Evolutionary conservation across 305 asterid genomes (phyloP).

Genomic region (Caryopteris hybrid): DNA sequence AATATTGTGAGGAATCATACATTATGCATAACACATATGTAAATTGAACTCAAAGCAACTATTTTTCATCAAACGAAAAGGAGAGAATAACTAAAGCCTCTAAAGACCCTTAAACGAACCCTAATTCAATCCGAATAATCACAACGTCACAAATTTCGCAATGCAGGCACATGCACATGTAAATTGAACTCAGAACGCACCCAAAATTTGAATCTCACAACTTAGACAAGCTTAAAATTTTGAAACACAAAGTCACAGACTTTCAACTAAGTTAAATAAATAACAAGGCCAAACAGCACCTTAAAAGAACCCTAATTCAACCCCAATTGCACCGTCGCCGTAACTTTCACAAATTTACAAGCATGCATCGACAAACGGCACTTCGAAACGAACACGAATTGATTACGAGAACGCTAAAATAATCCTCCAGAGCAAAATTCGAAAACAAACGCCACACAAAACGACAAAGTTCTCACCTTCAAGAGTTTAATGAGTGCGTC

Average conservation of each 20-base stretch:
- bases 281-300: constrained; percentile 13
- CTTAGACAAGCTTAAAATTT: not conserved
- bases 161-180: constrained; percentile 22
- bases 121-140: constrained; percentile 23
- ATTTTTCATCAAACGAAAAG: not conserved
- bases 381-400: constrained; percentile 13
- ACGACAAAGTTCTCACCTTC: constrained; percentile 40
- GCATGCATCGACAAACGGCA: constrained; percentile 34
- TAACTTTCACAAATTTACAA: constrained; percentile 16
- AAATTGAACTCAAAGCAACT: not conserved
- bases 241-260: not conserved
- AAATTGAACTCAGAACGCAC: constrained; percentile 12
- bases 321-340: constrained; percentile 17
- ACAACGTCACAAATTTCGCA: constrained; percentile 8
- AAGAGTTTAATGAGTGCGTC: constrained; percentile 78
- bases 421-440: constrained; percentile 6
- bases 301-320: constrained; percentile 34
- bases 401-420: constrained; percentile 2
- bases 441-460: not conserved
- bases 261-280: constrained; percentile 7
- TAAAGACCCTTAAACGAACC: constrained; percentile 20
- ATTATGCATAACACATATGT: not conserved
- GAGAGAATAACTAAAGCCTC: not conserved
- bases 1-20: not conserved
- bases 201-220: constrained; percentile 9